Percentiles rank a stretch among this genome's conserved stretches.
phyloP scores from a whole-genome alignment of 2,329 filamentous ascomycete genomes.

The Shiraia sp. region DNA sequence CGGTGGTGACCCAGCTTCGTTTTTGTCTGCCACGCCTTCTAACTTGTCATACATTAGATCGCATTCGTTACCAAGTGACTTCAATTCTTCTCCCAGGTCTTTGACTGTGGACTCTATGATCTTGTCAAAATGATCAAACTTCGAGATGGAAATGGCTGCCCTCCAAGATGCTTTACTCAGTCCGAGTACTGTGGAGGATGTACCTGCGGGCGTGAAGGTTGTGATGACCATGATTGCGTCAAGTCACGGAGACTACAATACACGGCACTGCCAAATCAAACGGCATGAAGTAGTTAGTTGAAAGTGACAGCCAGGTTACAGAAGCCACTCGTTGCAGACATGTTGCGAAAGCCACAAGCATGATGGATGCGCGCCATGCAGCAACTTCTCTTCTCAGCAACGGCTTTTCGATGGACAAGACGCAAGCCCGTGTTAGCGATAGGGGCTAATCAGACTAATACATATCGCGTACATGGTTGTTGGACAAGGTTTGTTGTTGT shows the following conservation, averaged over 20 bases:
- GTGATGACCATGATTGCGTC: slow-evolving; percentile 7
- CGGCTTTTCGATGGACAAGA: no score
- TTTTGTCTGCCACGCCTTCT: slow-evolving; percentile 12
- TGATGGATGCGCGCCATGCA: no score
- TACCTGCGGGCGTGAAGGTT: slow-evolving; percentile 4
- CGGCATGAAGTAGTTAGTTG: background rate
- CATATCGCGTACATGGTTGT: no score
- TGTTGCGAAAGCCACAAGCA: no score
- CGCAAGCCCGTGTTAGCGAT: no score
- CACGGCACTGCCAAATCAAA: background rate
- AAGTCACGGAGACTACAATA: background rate
- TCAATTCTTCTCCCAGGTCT: slow-evolving; percentile 17
- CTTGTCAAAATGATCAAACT: slow-evolving; percentile 12
- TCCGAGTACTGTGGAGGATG: slow-evolving; percentile 13
- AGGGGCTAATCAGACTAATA: no score
- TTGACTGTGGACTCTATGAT: slow-evolving; percentile 10
- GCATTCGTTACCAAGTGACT: slow-evolving; percentile 22
- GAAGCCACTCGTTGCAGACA: no score
- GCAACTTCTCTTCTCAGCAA: no score
- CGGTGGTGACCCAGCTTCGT: background rate
- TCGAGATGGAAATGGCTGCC: slow-evolving; percentile 18
- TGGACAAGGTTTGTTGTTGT: no score
- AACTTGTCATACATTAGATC: slow-evolving; percentile 22
- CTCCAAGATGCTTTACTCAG: slow-evolving; percentile 23
- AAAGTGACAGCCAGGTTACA: no score